These are phyloP conservation scores for Erysimum cheiri DNA, from an alignment of 441 rosid genomes.

Conservation along the genomic window DNA sequence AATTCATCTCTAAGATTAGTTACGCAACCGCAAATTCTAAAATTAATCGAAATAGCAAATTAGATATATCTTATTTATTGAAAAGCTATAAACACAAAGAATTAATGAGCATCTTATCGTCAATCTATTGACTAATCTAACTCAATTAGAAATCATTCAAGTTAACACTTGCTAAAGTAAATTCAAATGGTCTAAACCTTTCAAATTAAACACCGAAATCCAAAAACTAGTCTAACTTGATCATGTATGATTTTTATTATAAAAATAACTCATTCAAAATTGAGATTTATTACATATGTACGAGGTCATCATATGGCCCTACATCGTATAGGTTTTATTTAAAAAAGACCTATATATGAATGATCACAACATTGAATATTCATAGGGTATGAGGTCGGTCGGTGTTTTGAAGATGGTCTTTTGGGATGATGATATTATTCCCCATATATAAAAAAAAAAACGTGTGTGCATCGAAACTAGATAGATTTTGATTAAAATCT, in stretches of 20 bases:
- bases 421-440: background rate
- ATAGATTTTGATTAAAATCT: background rate
- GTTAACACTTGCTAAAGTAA: conserved; percentile 6
- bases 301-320: conserved; percentile 34
- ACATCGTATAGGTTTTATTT: background rate
- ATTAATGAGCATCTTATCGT: background rate
- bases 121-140: background rate
- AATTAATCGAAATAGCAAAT: conserved; percentile 3
- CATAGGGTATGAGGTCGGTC: conserved; percentile 2
- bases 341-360: background rate
- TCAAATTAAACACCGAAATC: background rate
- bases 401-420: conserved; percentile 8
- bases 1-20: conserved; percentile 3
- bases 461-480: background rate
- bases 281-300: conserved; percentile 27
- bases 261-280: background rate
- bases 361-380: conserved; percentile 18
- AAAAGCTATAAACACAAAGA: background rate
- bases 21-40: background rate
- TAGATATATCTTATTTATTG: background rate
- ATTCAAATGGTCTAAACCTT: conserved; percentile 8
- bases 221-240: conserved; percentile 5
- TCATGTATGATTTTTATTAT: background rate
- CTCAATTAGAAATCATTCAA: background rate
- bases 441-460: background rate